A percentile compares a stretch with the other conserved stretches of the same genome.
Conservation (phyloP, 768 basidiomycete species). For the Lactifluus rugatus region DNA sequence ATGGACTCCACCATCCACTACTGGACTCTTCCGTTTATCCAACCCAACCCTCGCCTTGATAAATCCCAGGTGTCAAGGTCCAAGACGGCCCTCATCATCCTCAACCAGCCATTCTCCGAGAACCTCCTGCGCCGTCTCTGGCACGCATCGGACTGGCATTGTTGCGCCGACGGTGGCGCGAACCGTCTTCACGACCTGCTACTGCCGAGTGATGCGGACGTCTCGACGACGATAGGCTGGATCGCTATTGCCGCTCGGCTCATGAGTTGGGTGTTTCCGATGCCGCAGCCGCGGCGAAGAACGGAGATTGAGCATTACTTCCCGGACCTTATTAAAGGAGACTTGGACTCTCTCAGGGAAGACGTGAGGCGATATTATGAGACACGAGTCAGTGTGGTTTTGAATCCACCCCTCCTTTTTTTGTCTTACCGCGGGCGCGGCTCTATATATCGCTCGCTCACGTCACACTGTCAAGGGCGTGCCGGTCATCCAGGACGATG, state of each 20-base stretch:
- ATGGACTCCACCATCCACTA: slow-evolving; percentile 1
- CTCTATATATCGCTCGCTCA: neutral
- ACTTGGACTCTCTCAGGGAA: slow-evolving; percentile 76
- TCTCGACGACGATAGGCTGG: neutral
- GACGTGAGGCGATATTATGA: slow-evolving; percentile 68
- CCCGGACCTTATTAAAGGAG: slow-evolving; percentile 88
- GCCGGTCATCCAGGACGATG: slow-evolving; percentile 50
- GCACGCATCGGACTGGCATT: slow-evolving; percentile 24
- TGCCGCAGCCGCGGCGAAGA: neutral
- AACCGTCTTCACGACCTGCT: slow-evolving; percentile 53
- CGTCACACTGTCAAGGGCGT: slow-evolving; percentile 44
- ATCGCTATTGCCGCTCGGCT: neutral
- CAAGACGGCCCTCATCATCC: slow-evolving; percentile 58
- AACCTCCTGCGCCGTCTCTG: slow-evolving; percentile 53
- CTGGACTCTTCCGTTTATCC: slow-evolving; percentile 17
- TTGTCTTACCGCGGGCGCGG: no score
- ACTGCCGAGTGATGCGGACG: slow-evolving; percentile 1
- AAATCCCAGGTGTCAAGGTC: neutral
- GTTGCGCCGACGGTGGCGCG: slow-evolving; percentile 53
- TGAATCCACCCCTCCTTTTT: neutral
- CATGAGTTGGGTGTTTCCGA: neutral
- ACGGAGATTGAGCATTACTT: slow-evolving; percentile 39
- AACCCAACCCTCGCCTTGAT: neutral
- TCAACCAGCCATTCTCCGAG: slow-evolving; percentile 79
- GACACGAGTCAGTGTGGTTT: slow-evolving; percentile 34